Evolutionary conservation across 1,139 yeast species (phyloP), one percentile per base, ranked within the genome.

Genomic region (Yamadazyma sp.): DNA sequence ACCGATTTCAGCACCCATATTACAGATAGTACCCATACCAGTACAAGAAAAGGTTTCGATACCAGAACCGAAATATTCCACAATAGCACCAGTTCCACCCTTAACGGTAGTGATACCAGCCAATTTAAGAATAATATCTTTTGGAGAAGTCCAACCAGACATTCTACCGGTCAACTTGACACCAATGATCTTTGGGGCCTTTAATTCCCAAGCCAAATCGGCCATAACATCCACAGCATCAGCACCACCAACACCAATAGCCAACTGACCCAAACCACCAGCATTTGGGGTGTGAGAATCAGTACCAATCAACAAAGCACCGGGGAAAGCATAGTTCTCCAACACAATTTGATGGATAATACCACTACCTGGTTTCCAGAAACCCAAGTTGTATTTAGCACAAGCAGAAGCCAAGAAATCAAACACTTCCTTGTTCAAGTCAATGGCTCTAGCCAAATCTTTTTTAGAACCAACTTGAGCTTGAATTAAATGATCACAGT

Each of bases 241-340:
- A 58, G 98, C 98, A 83, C 97, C 98, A 81, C 98, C 98, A 54
- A 92, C 97, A 82, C 97, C 98, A 62, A 92, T 92, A 57, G 97
- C 97, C 59, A 90, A 78, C 76, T 86, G 95, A 75, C 98, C 98
- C 60, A 92, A 80, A 73, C 97, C 98, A 79, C 98, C 97, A 53
- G 97, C 98, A 67, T 92, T 92, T 53, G 97, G 97, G 56, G 98
- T 92, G 75, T 92, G 97, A 32, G 97, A 90, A 72, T 92, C 98
- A 48, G 98, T 90, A 77, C 98, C 97, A 55, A 92, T 85, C 73
- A 92, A 80, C 67, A 92, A 75, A 53, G 92, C 92, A 78, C 97
- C 97, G 72, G 97, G 97, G 85, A 86, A 86, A 47, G 97, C 95
- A 67, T 86, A 92, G 80, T 92, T 92, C 76, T 92, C 98, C 64